Evolutionary conservation across 108 stramenopile genomes (phyloP).

Genomic region (Nitzschia inconspicua): DNA sequence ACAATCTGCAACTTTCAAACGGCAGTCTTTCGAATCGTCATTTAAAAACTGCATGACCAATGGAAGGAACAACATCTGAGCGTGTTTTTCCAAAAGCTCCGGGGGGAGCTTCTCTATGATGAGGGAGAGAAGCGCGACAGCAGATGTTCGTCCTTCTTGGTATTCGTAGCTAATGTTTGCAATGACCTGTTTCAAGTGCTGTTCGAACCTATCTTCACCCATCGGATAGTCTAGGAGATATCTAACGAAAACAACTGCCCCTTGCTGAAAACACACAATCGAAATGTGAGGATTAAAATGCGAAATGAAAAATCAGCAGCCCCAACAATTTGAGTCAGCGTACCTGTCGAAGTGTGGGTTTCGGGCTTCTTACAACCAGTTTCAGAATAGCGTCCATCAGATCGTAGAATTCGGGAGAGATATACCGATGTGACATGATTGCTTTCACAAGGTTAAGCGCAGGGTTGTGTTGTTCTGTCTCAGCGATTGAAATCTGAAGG

Average conservation of each 20-base stretch:
- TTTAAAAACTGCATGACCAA: constrained; percentile 85
- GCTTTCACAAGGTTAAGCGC: constrained; percentile 74
- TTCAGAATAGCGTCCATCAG: constrained; percentile 79
- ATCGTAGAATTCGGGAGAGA: constrained; percentile 85
- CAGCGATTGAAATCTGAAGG: constrained; percentile 52
- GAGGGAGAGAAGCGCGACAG: constrained; percentile 47
- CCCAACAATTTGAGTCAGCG: constrained; percentile 14
- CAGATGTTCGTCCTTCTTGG: constrained; percentile 84
- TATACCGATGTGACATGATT: constrained; percentile 53
- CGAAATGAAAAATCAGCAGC: neutral
- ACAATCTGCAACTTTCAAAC: constrained; percentile 53
- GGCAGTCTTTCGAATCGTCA: constrained; percentile 81
- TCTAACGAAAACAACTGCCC: constrained; percentile 63
- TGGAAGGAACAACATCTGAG: constrained; percentile 80
- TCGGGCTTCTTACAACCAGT: constrained; percentile 77
- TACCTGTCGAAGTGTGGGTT: constrained; percentile 65
- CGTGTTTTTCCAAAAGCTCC: constrained; percentile 57
- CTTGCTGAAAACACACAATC: constrained; percentile 39
- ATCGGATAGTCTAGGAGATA: constrained; percentile 90
- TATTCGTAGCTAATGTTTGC: constrained; percentile 87
- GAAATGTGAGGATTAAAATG: constrained; percentile 3
- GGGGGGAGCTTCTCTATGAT: constrained; percentile 70
- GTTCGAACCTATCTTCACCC: constrained; percentile 66
- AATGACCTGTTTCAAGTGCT: constrained; percentile 75
- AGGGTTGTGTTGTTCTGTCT: constrained; percentile 77